Evolutionary conservation across 164 flowering plant genomes (phyloP).

Genomic region (Stephania yunnanensis): DNA sequence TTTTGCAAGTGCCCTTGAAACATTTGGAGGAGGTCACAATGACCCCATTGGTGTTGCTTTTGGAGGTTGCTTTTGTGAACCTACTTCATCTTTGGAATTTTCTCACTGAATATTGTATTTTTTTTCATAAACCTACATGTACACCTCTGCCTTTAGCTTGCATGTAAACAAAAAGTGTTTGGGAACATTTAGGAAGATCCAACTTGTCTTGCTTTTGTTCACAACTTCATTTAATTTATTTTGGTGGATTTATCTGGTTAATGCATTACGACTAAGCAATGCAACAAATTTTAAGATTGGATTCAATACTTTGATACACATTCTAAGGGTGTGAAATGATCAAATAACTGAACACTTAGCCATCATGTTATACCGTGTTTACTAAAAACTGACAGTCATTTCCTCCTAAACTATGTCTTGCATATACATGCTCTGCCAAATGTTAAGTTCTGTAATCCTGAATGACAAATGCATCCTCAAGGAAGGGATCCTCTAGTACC

Average conservation of each 20-base stretch:
- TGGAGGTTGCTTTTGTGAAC: conserved; percentile 55
- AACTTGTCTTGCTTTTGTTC: background rate
- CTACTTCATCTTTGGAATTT: background rate
- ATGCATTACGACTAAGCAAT: background rate
- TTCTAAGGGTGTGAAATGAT: background rate
- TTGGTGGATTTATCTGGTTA: background rate
- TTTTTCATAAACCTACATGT: background rate
- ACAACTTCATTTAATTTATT: background rate
- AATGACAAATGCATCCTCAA: background rate
- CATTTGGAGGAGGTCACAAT: conserved; percentile 93
- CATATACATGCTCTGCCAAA: background rate
- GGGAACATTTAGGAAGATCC: background rate
- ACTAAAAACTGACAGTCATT: background rate
- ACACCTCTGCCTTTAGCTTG: background rate
- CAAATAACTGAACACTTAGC: background rate
- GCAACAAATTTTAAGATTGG: background rate
- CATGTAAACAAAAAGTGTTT: too few relatives aligned
- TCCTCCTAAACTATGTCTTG: background rate
- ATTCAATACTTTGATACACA: background rate
- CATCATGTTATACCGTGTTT: background rate
- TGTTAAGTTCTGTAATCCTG: background rate
- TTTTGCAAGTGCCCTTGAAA: conserved; percentile 89
- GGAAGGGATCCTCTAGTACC: too few relatives aligned
- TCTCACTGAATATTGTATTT: background rate
- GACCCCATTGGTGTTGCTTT: conserved; percentile 92